A percentile compares a stretch with the other conserved stretches of the same genome.
Evolutionary conservation across 2,329 filamentous ascomycete species (phyloP).

Genomic region (Scleromitrula shiraiana): DNA sequence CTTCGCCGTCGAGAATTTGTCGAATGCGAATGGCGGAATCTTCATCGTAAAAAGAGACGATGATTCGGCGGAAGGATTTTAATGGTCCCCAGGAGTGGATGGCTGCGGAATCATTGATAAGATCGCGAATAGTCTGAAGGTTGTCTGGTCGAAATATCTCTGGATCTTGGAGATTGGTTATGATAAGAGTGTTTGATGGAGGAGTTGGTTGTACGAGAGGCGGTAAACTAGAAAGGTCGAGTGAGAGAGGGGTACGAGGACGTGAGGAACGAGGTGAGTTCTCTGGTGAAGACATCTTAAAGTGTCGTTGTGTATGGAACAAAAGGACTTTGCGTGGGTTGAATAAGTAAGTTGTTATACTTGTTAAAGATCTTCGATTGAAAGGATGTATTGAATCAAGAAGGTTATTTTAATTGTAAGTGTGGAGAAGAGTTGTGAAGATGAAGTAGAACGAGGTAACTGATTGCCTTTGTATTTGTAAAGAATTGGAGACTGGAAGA

Average conservation of each 20-base stretch:
- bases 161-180: slow-evolving; percentile 68
- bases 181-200: slow-evolving; percentile 75
- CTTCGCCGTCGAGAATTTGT: slow-evolving; percentile 65
- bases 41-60: slow-evolving; percentile 67
- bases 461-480: slow-evolving; percentile 5
- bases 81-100: slow-evolving; percentile 74
- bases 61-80: slow-evolving; percentile 74
- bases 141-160: slow-evolving; percentile 70
- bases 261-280: slow-evolving; percentile 20
- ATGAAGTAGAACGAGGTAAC: background rate
- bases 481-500: slow-evolving; percentile 1
- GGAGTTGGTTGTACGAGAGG: slow-evolving; percentile 62
- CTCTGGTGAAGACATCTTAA: slow-evolving; percentile 10
- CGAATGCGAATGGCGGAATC: slow-evolving; percentile 64
- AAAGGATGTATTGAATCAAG: no score
- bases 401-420: background rate
- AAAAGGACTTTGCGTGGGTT: background rate
- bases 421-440: background rate
- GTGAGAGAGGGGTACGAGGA: slow-evolving; percentile 43
- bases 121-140: slow-evolving; percentile 63
- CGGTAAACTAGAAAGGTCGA: slow-evolving; percentile 68
- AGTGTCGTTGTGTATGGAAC: background rate
- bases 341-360: background rate
- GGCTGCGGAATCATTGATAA: slow-evolving; percentile 60
- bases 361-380: no score